Evolutionary conservation across 208 protist genomes (phyloP).

Genomic region (Acanthamoeba healyi): DNA sequence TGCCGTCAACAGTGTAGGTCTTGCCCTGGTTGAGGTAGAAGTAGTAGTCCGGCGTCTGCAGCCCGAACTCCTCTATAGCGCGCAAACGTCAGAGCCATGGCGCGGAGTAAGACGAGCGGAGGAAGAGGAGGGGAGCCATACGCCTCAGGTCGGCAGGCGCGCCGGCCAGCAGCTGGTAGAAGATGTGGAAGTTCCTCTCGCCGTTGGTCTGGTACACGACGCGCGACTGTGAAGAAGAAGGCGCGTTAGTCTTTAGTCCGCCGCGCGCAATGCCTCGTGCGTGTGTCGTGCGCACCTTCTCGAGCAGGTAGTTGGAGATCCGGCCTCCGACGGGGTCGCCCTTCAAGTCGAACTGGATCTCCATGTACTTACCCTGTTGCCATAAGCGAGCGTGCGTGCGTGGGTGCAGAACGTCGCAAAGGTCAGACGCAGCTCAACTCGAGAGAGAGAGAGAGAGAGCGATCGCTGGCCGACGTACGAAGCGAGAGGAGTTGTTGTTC

Average conservation of each 20-base stretch:
- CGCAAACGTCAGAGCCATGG: constrained; percentile 77
- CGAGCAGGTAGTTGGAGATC: constrained; percentile 76
- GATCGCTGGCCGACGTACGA: constrained; percentile 49
- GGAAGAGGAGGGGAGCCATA: background rate
- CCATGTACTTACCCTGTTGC: constrained; percentile 87
- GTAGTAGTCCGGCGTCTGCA: constrained; percentile 23
- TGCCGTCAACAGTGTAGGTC: constrained; percentile 88
- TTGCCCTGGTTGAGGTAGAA: constrained; percentile 91
- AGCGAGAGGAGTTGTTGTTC: constrained; percentile 90
- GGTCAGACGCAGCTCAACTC: no score
- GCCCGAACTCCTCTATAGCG: constrained; percentile 43
- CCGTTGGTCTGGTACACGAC: background rate
- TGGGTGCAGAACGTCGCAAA: no score
- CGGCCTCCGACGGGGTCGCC: constrained; percentile 76
- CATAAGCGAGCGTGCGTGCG: background rate
- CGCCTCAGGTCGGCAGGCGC: constrained; percentile 20
- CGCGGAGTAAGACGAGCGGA: constrained; percentile 22
- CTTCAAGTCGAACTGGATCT: constrained; percentile 83
- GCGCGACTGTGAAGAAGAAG: background rate
- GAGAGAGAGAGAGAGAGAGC: background rate
- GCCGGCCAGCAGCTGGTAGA: constrained; percentile 92
- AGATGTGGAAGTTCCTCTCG: constrained; percentile 94
- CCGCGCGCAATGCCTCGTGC: background rate
- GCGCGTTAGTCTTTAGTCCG: background rate
- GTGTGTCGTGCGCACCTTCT: constrained; percentile 10